phyloP scores from a whole-genome alignment of 768 basidiomycete species.

The Xerocomellus dryophilus region DNA sequence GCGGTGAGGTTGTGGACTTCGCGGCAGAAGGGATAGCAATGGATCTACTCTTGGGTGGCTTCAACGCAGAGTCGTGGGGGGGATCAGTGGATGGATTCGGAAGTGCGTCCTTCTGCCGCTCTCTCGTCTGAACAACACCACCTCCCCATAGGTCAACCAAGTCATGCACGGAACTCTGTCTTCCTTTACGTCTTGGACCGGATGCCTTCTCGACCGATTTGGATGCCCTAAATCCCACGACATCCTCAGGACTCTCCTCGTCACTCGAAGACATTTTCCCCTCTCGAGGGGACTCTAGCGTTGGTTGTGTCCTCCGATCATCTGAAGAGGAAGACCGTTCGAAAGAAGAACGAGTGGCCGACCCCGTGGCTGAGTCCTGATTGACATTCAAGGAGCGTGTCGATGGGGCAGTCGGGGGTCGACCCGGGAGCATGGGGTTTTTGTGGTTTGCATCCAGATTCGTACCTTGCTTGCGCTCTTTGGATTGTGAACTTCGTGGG shows the following conservation, averaged over 20 bases:
- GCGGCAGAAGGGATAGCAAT: constrained; percentile 15
- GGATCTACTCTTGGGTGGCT: constrained; percentile 21
- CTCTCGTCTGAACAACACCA: constrained; percentile 40
- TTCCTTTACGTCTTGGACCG: constrained; percentile 38
- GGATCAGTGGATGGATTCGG: constrained; percentile 18
- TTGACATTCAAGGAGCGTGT: constrained; percentile 7
- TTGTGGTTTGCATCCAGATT: constrained; percentile 10
- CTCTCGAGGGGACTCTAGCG: constrained; percentile 23
- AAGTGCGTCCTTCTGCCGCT: constrained; percentile 36
- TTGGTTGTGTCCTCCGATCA: constrained; percentile 47
- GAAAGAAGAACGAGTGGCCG: constrained; percentile 9
- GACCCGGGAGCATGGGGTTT: constrained; percentile 1
- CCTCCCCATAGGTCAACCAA: constrained; percentile 79
- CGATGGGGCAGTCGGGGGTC: constrained; percentile 2
- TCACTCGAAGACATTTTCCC: constrained; percentile 51
- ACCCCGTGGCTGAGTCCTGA: constrained; percentile 6
- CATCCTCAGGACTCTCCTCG: constrained; percentile 54
- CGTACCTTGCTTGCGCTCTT: constrained; percentile 28
- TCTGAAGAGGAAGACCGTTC: constrained; percentile 36
- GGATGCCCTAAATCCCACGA: constrained; percentile 26
- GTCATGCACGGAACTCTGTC: constrained; percentile 84
- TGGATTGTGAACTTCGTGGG: constrained; percentile 33
- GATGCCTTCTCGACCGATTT: constrained; percentile 24
- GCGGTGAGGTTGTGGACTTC: constrained; percentile 25
- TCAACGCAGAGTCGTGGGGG: constrained; percentile 12